phyloP scores from a whole-genome alignment of 1,139 yeast species.

The Candida sojae region DNA sequence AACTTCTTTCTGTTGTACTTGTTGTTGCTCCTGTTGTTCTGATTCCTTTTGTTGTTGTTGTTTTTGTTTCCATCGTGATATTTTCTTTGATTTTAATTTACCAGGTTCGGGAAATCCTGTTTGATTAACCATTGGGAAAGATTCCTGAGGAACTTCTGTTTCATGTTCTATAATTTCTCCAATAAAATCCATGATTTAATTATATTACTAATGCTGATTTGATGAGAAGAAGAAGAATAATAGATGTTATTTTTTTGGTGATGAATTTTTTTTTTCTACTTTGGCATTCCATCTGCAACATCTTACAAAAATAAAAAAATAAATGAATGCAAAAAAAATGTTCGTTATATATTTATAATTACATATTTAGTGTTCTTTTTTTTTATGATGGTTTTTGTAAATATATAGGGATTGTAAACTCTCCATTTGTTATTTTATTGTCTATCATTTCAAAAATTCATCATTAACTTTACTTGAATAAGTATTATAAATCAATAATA shows the following conservation, averaged over 20 bases:
- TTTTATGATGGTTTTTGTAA: not conserved
- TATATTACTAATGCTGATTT: too few species aligned
- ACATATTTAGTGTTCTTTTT: too few species aligned
- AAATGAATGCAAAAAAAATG: not conserved
- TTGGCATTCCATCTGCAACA: not conserved
- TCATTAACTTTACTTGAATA: conserved; percentile 19
- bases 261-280: conserved; percentile 25
- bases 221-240: too few species aligned
- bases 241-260: not conserved
- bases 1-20: conserved; percentile 3
- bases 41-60: conserved; percentile 8
- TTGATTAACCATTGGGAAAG: conserved; percentile 15
- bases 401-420: conserved; percentile 12
- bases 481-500: conserved; percentile 10
- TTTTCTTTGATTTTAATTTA: conserved; percentile 22
- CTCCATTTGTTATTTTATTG: conserved; percentile 18
- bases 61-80: conserved; percentile 26
- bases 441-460: conserved; percentile 20
- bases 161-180: conserved; percentile 80
- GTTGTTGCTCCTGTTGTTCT: conserved; percentile 3
- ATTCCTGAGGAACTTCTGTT: conserved; percentile 33
- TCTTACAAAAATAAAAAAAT: not conserved
- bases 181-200: conserved; percentile 57
- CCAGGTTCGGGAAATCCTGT: conserved; percentile 49
- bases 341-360: too few species aligned